Conservation (phyloP, 1,284 basidiomycete species). For the Lignosus rhinocerotis region DNA sequence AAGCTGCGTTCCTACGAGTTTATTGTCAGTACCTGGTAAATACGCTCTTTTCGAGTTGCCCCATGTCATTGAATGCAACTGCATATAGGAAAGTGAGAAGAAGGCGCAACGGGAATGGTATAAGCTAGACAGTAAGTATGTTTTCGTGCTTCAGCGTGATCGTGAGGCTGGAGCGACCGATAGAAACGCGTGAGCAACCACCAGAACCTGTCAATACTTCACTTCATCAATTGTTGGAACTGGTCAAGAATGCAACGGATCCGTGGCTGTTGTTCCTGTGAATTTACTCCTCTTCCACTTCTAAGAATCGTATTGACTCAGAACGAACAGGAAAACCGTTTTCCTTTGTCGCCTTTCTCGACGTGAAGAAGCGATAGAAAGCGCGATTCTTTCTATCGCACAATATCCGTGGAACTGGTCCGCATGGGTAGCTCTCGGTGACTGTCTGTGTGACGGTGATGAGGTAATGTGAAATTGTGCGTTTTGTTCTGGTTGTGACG, state of each 20-base stretch:
- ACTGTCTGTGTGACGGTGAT: slow-evolving; percentile 85
- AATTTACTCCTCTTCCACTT: slow-evolving; percentile 29
- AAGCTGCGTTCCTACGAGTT: slow-evolving; percentile 75
- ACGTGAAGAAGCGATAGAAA: slow-evolving; percentile 86
- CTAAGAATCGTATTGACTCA: slow-evolving; percentile 11
- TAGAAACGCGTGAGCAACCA: slow-evolving; percentile 75
- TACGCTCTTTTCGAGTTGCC: slow-evolving; percentile 17
- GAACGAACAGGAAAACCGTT: slow-evolving; percentile 64
- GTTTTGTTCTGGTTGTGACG: neutral
- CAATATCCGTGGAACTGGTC: slow-evolving; percentile 96
- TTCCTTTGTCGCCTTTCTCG: slow-evolving; percentile 78
- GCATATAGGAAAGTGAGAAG: slow-evolving; percentile 58
- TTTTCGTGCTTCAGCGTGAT: neutral
- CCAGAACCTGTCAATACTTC: slow-evolving; percentile 68
- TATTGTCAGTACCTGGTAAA: slow-evolving; percentile 88
- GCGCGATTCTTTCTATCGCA: slow-evolving; percentile 75
- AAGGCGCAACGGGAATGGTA: slow-evolving; percentile 71
- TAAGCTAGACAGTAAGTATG: slow-evolving; percentile 63
- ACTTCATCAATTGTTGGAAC: slow-evolving; percentile 61
- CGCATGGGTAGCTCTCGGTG: slow-evolving; percentile 82
- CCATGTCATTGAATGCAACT: slow-evolving; percentile 11
- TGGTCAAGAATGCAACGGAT: slow-evolving; percentile 61
- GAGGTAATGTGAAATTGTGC: slow-evolving; percentile 56
- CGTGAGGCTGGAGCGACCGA: neutral
- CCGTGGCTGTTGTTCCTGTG: slow-evolving; percentile 89